These are phyloP conservation scores for Cryomyces antarcticus DNA, from an alignment of 495 filamentous ascomycete genomes.

Conservation along the genomic window DNA sequence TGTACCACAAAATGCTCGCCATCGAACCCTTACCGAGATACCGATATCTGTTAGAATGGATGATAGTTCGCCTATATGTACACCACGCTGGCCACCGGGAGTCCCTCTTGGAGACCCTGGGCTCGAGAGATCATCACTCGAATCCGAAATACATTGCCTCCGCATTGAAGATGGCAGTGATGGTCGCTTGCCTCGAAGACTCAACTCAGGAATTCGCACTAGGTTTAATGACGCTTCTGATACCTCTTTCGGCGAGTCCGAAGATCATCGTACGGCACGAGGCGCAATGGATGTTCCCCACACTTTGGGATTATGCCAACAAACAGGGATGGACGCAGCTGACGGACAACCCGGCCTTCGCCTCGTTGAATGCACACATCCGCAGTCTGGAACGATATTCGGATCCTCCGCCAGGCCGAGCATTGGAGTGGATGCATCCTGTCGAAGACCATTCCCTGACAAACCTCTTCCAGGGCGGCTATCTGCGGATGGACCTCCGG, in stretches of 20 bases:
- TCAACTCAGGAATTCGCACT: slow-evolving; percentile 12
- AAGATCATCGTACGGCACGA: slow-evolving; percentile 22
- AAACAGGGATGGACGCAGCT: slow-evolving; percentile 11
- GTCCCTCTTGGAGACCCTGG: slow-evolving; percentile 2
- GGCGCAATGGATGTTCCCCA: slow-evolving; percentile 22
- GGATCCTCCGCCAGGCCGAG: slow-evolving; percentile 9
- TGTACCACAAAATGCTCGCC: slow-evolving; percentile 3
- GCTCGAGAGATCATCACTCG: slow-evolving; percentile 11
- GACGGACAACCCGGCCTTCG: slow-evolving; percentile 13
- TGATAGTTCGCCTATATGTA: slow-evolving; percentile 18
- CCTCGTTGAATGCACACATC: slow-evolving; percentile 14
- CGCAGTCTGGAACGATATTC: slow-evolving; percentile 13
- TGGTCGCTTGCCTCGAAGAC: slow-evolving; percentile 13
- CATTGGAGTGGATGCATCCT: slow-evolving; percentile 13
- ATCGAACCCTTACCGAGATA: slow-evolving; percentile 24
- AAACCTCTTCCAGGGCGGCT: slow-evolving; percentile 16
- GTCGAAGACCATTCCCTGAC: slow-evolving; percentile 12
- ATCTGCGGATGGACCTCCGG: slow-evolving; percentile 1
- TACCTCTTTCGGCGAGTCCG: slow-evolving; percentile 17
- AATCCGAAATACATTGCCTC: slow-evolving; percentile 23
- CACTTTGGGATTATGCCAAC: slow-evolving; percentile 12
- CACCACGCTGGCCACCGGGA: slow-evolving; percentile 9
- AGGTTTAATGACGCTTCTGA: slow-evolving; percentile 11
- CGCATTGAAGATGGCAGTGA: slow-evolving; percentile 21
- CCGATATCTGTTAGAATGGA: slow-evolving; percentile 27